Conservation (phyloP, 2,329 filamentous ascomycete genomes). For the Dendrostoma leiphaemia region DNA sequence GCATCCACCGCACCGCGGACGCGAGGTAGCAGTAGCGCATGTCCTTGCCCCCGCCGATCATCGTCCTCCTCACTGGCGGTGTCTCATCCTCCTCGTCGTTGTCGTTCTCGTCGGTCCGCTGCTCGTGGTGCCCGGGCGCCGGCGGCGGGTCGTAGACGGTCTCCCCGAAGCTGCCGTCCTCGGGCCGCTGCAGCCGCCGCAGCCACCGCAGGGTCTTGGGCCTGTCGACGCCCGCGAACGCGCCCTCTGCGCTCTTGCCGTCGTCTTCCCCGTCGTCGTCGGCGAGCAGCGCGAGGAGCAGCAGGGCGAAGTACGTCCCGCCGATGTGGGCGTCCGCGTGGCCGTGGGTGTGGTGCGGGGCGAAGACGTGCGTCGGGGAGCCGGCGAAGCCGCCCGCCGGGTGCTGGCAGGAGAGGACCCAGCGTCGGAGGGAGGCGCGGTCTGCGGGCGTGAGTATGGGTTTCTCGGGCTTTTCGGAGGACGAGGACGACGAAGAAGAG, state of each 20-base stretch:
- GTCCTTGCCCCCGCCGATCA: constrained; percentile 76
- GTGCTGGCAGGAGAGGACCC: constrained; percentile 86
- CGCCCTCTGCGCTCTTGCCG: constrained; percentile 32
- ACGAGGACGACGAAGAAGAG: constrained; percentile 47
- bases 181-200: constrained; percentile 64
- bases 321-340: constrained; percentile 67
- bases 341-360: constrained; percentile 26
- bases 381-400: constrained; percentile 85
- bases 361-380: constrained; percentile 66
- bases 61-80: constrained; percentile 23
- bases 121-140: too few species aligned
- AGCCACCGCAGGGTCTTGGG: constrained; percentile 72
- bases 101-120: too few species aligned
- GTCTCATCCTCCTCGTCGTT: constrained; percentile 32
- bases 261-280: constrained; percentile 36
- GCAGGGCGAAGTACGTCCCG: constrained; percentile 84
- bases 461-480: constrained; percentile 21
- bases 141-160: constrained; percentile 52
- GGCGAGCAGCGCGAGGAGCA: constrained; percentile 60
- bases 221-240: constrained; percentile 65
- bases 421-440: constrained; percentile 54
- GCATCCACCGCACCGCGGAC: constrained; percentile 75
- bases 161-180: constrained; percentile 90
- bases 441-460: constrained; percentile 45
- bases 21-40: constrained; percentile 87